Evolutionary conservation across 139 green algal genomes (phyloP).

Genomic region (Tetradesmus obliquus): DNA sequence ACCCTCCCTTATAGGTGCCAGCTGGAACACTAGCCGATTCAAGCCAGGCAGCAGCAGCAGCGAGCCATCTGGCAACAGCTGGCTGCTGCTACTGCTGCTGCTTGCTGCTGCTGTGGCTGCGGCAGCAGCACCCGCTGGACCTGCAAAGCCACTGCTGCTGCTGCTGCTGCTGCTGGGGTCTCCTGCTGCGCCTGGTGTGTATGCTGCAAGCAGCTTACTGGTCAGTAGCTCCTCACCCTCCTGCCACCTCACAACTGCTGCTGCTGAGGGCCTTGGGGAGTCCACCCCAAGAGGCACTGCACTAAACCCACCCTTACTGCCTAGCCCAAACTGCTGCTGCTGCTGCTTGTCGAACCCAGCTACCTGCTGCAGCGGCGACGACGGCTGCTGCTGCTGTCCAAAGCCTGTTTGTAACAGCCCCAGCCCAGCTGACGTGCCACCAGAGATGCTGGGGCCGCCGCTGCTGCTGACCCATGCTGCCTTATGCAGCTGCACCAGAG

Average conservation of each 20-base stretch:
- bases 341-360: background rate
- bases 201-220: conserved; percentile 36
- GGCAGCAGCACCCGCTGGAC: background rate
- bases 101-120: background rate
- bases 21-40: conserved; percentile 58
- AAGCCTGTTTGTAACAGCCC: background rate
- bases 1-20: conserved; percentile 56
- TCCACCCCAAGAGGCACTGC: background rate
- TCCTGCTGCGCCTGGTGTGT: background rate
- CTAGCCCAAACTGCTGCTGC: background rate
- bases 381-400: conserved; percentile 23
- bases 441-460: background rate
- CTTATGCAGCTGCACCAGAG: conserved; percentile 53
- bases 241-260: conserved; percentile 55
- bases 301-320: background rate
- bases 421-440: background rate
- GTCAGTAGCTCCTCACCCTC: conserved; percentile 61
- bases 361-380: background rate
- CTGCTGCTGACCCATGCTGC: conserved; percentile 24
- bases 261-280: conserved; percentile 5
- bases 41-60: conserved; percentile 54
- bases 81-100: conserved; percentile 19
- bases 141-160: background rate
- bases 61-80: conserved; percentile 18
- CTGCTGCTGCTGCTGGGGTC: conserved; percentile 3